Evolutionary conservation across 2,329 filamentous ascomycete genomes (phyloP), one percentile per base, ranked within the genome.

Genomic region (Cadophora malorum): DNA sequence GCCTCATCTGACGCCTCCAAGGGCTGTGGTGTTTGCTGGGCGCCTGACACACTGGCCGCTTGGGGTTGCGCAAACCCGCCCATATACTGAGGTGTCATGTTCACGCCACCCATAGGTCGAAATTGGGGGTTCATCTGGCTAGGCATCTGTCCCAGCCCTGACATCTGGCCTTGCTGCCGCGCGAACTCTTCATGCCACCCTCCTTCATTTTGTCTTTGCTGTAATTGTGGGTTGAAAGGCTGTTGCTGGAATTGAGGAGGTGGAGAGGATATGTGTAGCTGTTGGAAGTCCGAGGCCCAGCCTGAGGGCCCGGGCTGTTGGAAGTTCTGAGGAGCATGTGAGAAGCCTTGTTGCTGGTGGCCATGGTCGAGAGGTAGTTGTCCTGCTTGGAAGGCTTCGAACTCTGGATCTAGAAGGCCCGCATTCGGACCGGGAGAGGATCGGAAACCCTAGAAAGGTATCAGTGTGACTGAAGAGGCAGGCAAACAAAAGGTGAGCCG

Each of bases 321-420:
- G 65, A 67, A 62, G 23, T 66, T 68, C 47, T 64, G 67, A 14
- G 65, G 67, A 10, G 67, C 58, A 67, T 68, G 66, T 28, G 68
- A 66, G 67, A 70, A 71, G 55, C 45, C 66, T 60, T 67, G 69
- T 10, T 71, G 69, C 35, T 71, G 69, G 38, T 75, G 74, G 59
- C 62, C 62, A 65, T 68, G 69, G 10, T 80, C 77, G 21, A 80
- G 76, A 64, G 80, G 78, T 60, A 79, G 74, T 31, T 78, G 77
- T 23, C 84, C 85, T 50, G 83, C 82, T 78, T 91, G 88, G 72
- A 93, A 93, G 56, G 89, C 87, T 71, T 90, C 85, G 74, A 92
- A 92, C 73, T 92, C 90, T 45, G 83, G 82, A 73, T 92, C 89
- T 66, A 91, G 76, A 4, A 83, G 78, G 60, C 85, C 84, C 69